Conservation (phyloP, 2,329 filamentous ascomycete species). For the Gaeumannomyces tritici region DNA sequence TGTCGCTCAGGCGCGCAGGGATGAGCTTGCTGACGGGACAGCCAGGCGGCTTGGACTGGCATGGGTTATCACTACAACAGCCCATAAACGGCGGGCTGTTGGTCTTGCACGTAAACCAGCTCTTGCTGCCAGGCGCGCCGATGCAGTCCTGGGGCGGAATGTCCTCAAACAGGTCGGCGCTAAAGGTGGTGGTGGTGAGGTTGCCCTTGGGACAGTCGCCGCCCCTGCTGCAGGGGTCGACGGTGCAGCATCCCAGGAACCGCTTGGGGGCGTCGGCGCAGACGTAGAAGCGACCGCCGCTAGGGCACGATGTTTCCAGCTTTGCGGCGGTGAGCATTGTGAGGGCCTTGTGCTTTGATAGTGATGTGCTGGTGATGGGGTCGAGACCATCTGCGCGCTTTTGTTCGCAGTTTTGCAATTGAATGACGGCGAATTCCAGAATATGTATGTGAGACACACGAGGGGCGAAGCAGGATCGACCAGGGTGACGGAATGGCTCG, state of each 20-base stretch:
- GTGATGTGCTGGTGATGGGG: not conserved
- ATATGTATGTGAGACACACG: too few species aligned
- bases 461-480: too few species aligned
- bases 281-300: slow-evolving; percentile 24
- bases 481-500: too few species aligned
- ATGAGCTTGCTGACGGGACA: not conserved
- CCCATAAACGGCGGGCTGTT: slow-evolving; percentile 24
- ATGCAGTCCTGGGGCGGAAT: slow-evolving; percentile 23
- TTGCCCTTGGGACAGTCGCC: slow-evolving; percentile 22
- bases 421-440: too few species aligned
- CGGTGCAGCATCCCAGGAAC: slow-evolving; percentile 31
- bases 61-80: slow-evolving; percentile 26
- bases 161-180: slow-evolving; percentile 11
- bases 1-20: slow-evolving; percentile 2
- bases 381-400: too few species aligned
- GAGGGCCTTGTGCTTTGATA: not conserved
- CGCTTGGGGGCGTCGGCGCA: slow-evolving; percentile 19
- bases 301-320: slow-evolving; percentile 15
- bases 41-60: slow-evolving; percentile 6
- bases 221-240: slow-evolving; percentile 12
- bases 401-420: too few species aligned
- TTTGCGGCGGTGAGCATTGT: not conserved
- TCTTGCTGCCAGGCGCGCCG: slow-evolving; percentile 8
- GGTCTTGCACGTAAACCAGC: slow-evolving; percentile 24
- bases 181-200: slow-evolving; percentile 19